Percentiles rank a stretch among this genome's conserved stretches.
Conservation (phyloP, 371 early-diverging fungal species). For the Rhizopus stolonifer region DNA sequence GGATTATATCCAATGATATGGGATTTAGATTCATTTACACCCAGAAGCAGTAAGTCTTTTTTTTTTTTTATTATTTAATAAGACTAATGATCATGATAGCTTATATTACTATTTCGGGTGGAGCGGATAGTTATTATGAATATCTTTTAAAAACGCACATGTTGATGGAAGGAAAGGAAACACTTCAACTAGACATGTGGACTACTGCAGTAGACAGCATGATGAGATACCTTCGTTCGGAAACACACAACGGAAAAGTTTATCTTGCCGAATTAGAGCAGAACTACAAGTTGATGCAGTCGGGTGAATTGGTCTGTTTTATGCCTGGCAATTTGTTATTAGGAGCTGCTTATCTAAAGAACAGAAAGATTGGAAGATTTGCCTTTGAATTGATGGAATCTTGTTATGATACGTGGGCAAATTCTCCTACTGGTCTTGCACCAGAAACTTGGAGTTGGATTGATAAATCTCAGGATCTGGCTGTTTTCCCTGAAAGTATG, state of each 20-base stretch:
- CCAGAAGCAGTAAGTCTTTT: conserved; percentile 46
- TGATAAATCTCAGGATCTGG: conserved; percentile 24
- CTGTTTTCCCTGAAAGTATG: conserved; percentile 24
- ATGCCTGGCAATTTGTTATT: conserved; percentile 45
- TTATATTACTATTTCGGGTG: conserved; percentile 54
- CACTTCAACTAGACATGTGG: conserved; percentile 46
- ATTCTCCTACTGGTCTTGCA: conserved; percentile 40
- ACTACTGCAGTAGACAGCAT: conserved; percentile 42
- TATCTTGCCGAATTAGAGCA: conserved; percentile 41
- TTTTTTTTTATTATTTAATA: not conserved
- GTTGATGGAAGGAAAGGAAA: conserved; percentile 49
- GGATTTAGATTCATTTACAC: conserved; percentile 27
- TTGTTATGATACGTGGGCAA: conserved; percentile 39
- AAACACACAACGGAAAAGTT: conserved; percentile 30
- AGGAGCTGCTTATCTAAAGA: conserved; percentile 37
- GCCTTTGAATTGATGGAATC: conserved; percentile 41
- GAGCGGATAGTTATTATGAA: conserved; percentile 90
- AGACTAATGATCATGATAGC: conserved; percentile 10
- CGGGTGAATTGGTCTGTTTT: conserved; percentile 49
- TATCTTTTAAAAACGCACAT: conserved; percentile 74
- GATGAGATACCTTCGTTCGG: conserved; percentile 39
- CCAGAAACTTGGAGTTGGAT: conserved; percentile 53
- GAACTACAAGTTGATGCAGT: conserved; percentile 27
- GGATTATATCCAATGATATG: conserved; percentile 76
- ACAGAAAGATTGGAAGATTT: conserved; percentile 22